Evolutionary conservation across 2,329 filamentous ascomycete species (phyloP).

Genomic region (Chrysoporthe deuterocubensis): DNA sequence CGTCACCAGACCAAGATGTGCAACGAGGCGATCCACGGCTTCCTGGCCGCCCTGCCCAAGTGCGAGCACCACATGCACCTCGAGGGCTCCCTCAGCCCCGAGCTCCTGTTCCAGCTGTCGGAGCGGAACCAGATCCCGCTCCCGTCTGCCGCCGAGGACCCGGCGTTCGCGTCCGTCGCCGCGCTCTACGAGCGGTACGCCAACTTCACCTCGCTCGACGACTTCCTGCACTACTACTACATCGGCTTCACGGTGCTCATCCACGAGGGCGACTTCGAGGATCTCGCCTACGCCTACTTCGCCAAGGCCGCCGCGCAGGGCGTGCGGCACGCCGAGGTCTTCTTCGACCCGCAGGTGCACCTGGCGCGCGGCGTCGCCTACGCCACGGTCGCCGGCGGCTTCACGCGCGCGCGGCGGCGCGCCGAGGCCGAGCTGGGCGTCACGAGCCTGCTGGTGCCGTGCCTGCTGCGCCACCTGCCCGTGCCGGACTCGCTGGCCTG

Average conservation of each 20-base stretch:
- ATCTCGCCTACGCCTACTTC: constrained; percentile 74
- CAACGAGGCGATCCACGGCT: constrained; percentile 56
- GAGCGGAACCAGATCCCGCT: constrained; percentile 67
- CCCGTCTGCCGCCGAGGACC: constrained; percentile 55
- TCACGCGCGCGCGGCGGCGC: constrained; percentile 61
- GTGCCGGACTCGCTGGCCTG: constrained; percentile 56
- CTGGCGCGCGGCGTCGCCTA: constrained; percentile 65
- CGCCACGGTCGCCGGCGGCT: constrained; percentile 66
- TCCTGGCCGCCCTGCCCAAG: constrained; percentile 72
- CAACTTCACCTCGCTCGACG: constrained; percentile 71
- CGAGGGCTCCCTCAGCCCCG: constrained; percentile 73
- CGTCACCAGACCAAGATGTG: constrained; percentile 51
- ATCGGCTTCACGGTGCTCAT: constrained; percentile 73
- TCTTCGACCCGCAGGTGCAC: constrained; percentile 82
- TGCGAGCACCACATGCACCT: constrained; percentile 84
- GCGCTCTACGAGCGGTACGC: constrained; percentile 67
- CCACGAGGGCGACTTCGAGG: constrained; percentile 70
- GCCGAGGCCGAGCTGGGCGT: constrained; percentile 68
- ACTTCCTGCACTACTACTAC: constrained; percentile 81
- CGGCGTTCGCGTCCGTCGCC: constrained; percentile 64
- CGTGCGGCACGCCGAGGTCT: constrained; percentile 75
- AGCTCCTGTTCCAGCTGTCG: constrained; percentile 72
- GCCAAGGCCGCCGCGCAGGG: constrained; percentile 64
- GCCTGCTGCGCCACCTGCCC: constrained; percentile 73
- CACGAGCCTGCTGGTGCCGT: constrained; percentile 69